phyloP scores from a whole-genome alignment of 2,329 filamentous ascomycete species.

The Triangularia setosa region DNA sequence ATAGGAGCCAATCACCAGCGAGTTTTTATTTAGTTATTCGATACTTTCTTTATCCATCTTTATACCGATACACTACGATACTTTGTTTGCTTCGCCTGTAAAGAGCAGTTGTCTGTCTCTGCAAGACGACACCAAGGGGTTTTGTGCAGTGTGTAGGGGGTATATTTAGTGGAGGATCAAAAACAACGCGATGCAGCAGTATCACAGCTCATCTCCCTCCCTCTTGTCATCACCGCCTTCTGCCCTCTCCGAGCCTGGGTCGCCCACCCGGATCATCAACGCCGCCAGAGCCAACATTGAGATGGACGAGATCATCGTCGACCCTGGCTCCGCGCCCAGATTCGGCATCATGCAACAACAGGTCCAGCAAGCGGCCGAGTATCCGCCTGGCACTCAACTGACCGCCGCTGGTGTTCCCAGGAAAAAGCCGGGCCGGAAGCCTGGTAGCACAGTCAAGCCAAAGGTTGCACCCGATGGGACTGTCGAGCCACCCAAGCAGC shows the following conservation, averaged over 20 bases:
- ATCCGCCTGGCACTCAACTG: constrained; percentile 42
- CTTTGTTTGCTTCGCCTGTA: not conserved
- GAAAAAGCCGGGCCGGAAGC: constrained; percentile 64
- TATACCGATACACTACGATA: no score
- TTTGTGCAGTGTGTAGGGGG: constrained; percentile 8
- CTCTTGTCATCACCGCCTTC: constrained; percentile 49
- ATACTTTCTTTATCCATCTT: not conserved
- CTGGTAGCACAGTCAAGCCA: constrained; percentile 45
- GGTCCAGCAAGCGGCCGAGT: constrained; percentile 32
- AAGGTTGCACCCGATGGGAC: constrained; percentile 34
- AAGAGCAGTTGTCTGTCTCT: not conserved
- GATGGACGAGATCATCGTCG: constrained; percentile 50
- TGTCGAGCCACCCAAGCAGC: constrained; percentile 46
- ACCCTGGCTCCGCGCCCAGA: constrained; percentile 35
- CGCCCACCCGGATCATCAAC: constrained; percentile 38
- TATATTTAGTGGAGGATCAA: constrained; percentile 15
- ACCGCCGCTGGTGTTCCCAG: constrained; percentile 56
- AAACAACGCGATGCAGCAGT: constrained; percentile 35
- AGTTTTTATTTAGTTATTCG: not conserved
- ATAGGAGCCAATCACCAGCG: not conserved
- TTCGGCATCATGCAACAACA: constrained; percentile 33
- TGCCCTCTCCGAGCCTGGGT: constrained; percentile 47
- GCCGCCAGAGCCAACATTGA: constrained; percentile 35
- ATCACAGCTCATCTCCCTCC: constrained; percentile 46
- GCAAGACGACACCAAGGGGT: not conserved